A percentile compares a stretch with the other conserved stretches of the same genome.
Conservation (phyloP, 73 alveolate genomes). For the Paramecium bursaria region DNA sequence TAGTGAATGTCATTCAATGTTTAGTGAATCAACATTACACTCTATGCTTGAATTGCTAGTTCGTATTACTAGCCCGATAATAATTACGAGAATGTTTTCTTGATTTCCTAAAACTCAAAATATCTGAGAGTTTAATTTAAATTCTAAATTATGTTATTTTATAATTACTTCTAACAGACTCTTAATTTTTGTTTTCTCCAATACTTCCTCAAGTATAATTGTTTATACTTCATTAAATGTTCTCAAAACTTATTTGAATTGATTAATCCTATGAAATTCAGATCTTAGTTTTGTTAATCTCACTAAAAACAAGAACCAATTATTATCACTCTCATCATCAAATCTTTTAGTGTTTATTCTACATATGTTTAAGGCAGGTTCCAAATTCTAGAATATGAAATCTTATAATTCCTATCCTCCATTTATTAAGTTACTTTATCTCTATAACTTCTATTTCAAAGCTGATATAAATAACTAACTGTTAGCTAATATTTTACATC, state of each 20-base stretch:
- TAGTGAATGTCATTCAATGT: constrained; percentile 39
- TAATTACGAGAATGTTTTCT: constrained; percentile 17
- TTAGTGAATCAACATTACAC: constrained; percentile 6
- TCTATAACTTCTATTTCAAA: constrained; percentile 15
- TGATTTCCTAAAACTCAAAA: constrained; percentile 53
- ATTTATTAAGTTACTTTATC: background rate
- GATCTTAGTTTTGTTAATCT: constrained; percentile 57
- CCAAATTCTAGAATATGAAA: background rate
- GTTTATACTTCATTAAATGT: constrained; percentile 39
- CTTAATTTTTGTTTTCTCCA: constrained; percentile 54
- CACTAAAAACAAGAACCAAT: constrained; percentile 44
- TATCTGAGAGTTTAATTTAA: constrained; percentile 49
- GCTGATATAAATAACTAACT: constrained; percentile 35
- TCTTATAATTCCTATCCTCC: constrained; percentile 1
- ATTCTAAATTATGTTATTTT: constrained; percentile 31
- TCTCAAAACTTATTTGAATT: background rate
- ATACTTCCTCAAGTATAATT: background rate
- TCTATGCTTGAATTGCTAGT: constrained; percentile 39
- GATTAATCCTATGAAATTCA: constrained; percentile 37
- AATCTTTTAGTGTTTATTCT: constrained; percentile 43
- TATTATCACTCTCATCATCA: constrained; percentile 59
- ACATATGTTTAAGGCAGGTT: constrained; percentile 31
- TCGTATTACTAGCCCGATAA: constrained; percentile 48
- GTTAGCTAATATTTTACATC: constrained; percentile 22
- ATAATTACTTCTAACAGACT: constrained; percentile 40